phyloP scores from a whole-genome alignment of 2,329 filamentous ascomycete species.

The Cephalotrichum gorgonifer region DNA sequence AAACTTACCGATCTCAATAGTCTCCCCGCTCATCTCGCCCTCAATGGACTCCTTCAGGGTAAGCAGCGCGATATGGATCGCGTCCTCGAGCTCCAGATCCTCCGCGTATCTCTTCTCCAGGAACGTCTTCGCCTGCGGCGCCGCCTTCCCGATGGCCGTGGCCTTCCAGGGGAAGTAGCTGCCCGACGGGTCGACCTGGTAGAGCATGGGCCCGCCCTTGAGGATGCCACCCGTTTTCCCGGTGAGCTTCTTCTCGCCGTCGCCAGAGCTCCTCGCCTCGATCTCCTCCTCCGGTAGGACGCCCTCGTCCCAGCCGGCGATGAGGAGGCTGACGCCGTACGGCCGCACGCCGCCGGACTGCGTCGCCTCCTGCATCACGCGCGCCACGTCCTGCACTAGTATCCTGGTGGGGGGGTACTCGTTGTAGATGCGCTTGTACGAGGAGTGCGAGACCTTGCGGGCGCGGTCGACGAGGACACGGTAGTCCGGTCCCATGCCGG shows the following conservation, averaged over 20 bases:
- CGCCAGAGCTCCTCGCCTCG: slow-evolving; percentile 42
- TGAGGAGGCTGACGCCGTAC: slow-evolving; percentile 89
- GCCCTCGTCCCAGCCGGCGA: slow-evolving; percentile 97
- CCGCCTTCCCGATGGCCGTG: slow-evolving; percentile 96
- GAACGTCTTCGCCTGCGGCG: slow-evolving; percentile 97
- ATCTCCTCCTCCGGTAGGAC: slow-evolving; percentile 75
- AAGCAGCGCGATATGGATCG: slow-evolving; percentile 93
- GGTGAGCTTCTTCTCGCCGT: slow-evolving; percentile 51
- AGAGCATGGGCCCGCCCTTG: slow-evolving; percentile 93
- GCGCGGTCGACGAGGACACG: slow-evolving; percentile 95
- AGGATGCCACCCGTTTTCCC: slow-evolving; percentile 91
- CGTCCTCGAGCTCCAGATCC: slow-evolving; percentile 92
- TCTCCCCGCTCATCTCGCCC: slow-evolving; percentile 98
- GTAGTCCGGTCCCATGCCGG: slow-evolving; percentile 98
- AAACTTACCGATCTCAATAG: slow-evolving; percentile 83
- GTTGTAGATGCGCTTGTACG: slow-evolving; percentile 99
- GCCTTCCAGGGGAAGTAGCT: slow-evolving; percentile 99
- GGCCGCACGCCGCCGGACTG: slow-evolving; percentile 95
- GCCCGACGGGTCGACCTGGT: slow-evolving; percentile 97
- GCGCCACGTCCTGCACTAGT: slow-evolving; percentile 94
- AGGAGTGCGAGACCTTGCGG: slow-evolving; percentile 94
- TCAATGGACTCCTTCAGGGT: slow-evolving; percentile 99
- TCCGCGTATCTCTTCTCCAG: slow-evolving; percentile 98
- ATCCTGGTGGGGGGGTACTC: slow-evolving; percentile 99
- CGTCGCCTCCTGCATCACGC: slow-evolving; percentile 97